A percentile compares a stretch with the other conserved stretches of the same genome.
These are phyloP conservation scores for Salix viminalis DNA, from an alignment of 345 rosid species.

Conservation along the genomic window DNA sequence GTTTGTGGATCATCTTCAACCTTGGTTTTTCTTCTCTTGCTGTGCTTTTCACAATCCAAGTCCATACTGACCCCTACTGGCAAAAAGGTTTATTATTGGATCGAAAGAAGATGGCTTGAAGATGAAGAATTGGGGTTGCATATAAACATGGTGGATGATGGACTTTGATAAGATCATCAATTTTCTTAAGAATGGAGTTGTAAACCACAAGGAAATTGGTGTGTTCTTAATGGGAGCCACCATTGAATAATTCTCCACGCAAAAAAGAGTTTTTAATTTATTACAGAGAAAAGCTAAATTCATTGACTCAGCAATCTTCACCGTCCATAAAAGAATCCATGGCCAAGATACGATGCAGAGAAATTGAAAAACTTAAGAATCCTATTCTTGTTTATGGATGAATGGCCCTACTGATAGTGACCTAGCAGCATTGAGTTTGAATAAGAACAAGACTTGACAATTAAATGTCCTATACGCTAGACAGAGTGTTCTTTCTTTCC, in stretches of 20 bases:
- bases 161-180: slow-evolving; percentile 21
- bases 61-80: slow-evolving; percentile 23
- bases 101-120: slow-evolving; percentile 11
- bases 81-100: background rate
- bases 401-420: slow-evolving; percentile 17
- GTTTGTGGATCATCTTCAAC: slow-evolving; percentile 8
- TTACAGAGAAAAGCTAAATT: background rate
- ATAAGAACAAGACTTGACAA: background rate
- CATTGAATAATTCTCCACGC: slow-evolving; percentile 27
- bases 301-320: slow-evolving; percentile 19
- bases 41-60: slow-evolving; percentile 13
- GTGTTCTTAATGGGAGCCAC: slow-evolving; percentile 26
- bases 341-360: background rate
- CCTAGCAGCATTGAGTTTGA: background rate
- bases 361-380: slow-evolving; percentile 12
- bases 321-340: slow-evolving; percentile 11
- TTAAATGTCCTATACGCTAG: background rate
- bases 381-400: slow-evolving; percentile 17
- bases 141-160: slow-evolving; percentile 27
- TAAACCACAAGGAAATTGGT: slow-evolving; percentile 34
- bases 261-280: background rate
- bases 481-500: background rate
- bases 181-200: slow-evolving; percentile 18
- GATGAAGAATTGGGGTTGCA: slow-evolving; percentile 3
- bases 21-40: slow-evolving; percentile 25